phyloP scores from a whole-genome alignment of 441 rosid genomes.

The Bruguiera hainesii region DNA sequence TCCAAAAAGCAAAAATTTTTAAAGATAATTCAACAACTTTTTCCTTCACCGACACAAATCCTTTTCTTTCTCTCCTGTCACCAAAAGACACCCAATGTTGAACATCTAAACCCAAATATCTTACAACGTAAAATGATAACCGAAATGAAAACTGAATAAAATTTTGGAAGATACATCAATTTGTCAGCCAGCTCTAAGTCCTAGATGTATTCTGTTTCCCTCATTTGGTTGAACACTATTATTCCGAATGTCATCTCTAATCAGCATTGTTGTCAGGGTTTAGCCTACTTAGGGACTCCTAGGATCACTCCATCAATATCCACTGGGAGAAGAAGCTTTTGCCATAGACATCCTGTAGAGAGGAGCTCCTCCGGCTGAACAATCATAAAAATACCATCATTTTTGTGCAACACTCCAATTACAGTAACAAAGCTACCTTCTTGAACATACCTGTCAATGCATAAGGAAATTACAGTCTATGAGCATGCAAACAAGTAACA shows the following conservation, averaged over 20 bases:
- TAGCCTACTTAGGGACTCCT: constrained; percentile 20
- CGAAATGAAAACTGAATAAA: background rate
- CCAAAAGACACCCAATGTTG: no score
- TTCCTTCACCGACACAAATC: no score
- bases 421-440: constrained; percentile 48
- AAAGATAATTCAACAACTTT: no score
- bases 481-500: background rate
- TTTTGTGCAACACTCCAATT: constrained; percentile 31
- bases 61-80: no score
- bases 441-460: constrained; percentile 40
- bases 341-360: constrained; percentile 49
- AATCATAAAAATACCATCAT: constrained; percentile 33
- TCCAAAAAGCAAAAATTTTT: no score
- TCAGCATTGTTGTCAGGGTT: background rate
- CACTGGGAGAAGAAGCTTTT: constrained; percentile 38
- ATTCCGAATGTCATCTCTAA: constrained; percentile 13
- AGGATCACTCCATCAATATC: constrained; percentile 47
- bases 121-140: background rate
- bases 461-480: constrained; percentile 16
- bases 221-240: constrained; percentile 15
- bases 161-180: constrained; percentile 5
- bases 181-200: background rate
- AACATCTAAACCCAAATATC: no score
- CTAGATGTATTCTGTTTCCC: background rate
- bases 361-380: constrained; percentile 40